Conservation (phyloP, 2,329 filamentous ascomycete genomes). For the Atkinsonella texensis region DNA sequence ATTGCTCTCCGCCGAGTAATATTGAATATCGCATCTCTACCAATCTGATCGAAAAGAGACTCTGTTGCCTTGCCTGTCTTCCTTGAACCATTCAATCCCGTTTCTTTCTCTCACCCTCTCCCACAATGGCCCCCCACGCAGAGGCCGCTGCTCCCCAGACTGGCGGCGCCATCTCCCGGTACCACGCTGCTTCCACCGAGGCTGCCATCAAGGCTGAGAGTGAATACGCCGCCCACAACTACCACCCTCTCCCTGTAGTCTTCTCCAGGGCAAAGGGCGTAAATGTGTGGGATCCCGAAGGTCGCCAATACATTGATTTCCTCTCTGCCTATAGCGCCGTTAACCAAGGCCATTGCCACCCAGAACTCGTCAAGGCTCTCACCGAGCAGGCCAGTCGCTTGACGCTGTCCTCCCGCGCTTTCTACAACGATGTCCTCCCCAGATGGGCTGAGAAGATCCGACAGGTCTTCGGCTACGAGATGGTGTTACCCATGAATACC, state of each 20-base stretch:
- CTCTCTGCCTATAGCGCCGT: conserved; percentile 96
- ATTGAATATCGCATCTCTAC: not conserved
- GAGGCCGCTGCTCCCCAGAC: conserved; percentile 23
- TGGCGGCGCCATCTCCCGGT: conserved; percentile 26
- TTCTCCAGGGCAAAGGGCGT: conserved; percentile 77
- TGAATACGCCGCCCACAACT: conserved; percentile 91
- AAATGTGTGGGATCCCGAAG: conserved; percentile 95
- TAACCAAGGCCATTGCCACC: conserved; percentile 97
- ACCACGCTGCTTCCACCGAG: conserved; percentile 68
- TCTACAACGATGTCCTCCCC: conserved; percentile 97
- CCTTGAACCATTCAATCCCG: not conserved
- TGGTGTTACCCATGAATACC: conserved; percentile 98
- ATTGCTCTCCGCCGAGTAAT: not conserved
- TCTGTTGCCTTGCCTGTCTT: not conserved
- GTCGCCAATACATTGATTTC: conserved; percentile 91
- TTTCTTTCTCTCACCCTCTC: not conserved
- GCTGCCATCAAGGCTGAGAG: conserved; percentile 72
- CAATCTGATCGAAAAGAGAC: not conserved
- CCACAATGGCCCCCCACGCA: conserved; percentile 48
- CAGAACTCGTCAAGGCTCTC: conserved; percentile 83
- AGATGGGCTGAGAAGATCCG: conserved; percentile 90
- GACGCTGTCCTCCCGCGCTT: conserved; percentile 86
- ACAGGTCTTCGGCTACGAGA: conserved; percentile 83
- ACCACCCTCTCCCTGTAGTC: conserved; percentile 91
- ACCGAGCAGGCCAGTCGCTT: conserved; percentile 79